Base-by-base conservation (phyloP, 2,329 filamentous ascomycete genomes). In the Fusarium equiseti region DNA sequence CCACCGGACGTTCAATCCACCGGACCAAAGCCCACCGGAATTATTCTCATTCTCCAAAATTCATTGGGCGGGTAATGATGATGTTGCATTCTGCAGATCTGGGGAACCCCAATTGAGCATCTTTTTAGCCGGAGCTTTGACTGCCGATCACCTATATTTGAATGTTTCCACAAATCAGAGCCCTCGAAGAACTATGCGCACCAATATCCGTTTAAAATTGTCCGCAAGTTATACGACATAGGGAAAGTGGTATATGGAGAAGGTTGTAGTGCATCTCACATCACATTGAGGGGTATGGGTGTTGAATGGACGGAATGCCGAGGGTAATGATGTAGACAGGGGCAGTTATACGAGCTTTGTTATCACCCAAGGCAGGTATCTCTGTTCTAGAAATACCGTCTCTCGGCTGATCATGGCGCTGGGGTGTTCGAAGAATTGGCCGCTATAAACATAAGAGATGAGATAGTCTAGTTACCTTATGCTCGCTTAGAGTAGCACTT, bases 81-180 rank as follows among this genome's bases (percentile, higher is more conserved):
- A 59, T 55, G 68, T 71, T 64, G 22, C 68, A 64, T 68, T 27
- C 31, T 64, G 53, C 45, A 68, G 57, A 70, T 68, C 67, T 38
- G 58, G 63, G 43, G 62, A 45, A 58, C 16, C 29, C 53, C 27
- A 48, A 26, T 24, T 11, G 29, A 61, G 24, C 27, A 31, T n/a
- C n/a, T 18, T 12, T 54, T 60, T 45, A 53, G 31, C 40, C 59
- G 42, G 29, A 59, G 38, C 35, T 50, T 42, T 43, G 40, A 46
- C 49, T 46, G 67, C 32, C 5, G 44, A 56, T 54, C 20, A 26
- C 6, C 18, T 35, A 43, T 29, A 26, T 43, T 18, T 2, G 26
- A 22, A 8, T 18, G 24, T 18, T 64, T 70, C 68, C 68, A 71
- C 67, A 43, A 68, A 70, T 71, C 32, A 43, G 35, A 49, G 12